A percentile compares a stretch with the other conserved stretches of the same genome.
Evolutionary conservation across 768 basidiomycete species (phyloP).

Genomic region (Macrocybe gigantea): DNA sequence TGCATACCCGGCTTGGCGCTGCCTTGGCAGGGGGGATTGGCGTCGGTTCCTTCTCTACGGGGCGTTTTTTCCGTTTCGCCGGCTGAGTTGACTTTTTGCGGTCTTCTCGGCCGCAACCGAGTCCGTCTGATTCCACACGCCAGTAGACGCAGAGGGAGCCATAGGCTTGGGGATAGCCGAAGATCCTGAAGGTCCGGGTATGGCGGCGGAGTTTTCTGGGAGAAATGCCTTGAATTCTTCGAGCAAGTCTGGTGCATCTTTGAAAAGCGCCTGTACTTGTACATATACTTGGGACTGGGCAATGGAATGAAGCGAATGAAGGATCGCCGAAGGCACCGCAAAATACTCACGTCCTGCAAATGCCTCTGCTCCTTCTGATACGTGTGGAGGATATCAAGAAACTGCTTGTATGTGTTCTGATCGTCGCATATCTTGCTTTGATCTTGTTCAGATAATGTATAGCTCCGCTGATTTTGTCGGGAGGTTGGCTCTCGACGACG

Average conservation of each 20-base stretch:
- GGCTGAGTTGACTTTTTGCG: constrained; percentile 39
- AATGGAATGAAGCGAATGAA: constrained; percentile 1
- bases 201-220: constrained; percentile 50
- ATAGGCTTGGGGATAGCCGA: constrained; percentile 46
- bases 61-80: constrained; percentile 56
- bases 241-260: constrained; percentile 73
- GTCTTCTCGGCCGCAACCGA: constrained; percentile 32
- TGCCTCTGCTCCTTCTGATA: constrained; percentile 82
- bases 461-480: constrained; percentile 84
- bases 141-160: constrained; percentile 30
- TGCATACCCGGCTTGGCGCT: constrained; percentile 39
- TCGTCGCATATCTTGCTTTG: constrained; percentile 86
- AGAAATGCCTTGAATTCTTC: constrained; percentile 80
- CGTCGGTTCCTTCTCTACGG: constrained; percentile 61
- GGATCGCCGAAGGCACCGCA: constrained; percentile 4
- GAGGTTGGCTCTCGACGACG: constrained; percentile 43
- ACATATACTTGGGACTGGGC: constrained; percentile 67
- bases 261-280: constrained; percentile 77
- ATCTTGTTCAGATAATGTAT: constrained; percentile 99
- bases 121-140: constrained; percentile 22
- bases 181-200: constrained; percentile 32
- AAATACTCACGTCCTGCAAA: constrained; percentile 58
- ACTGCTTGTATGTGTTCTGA: constrained; percentile 89
- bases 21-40: constrained; percentile 50
- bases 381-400: constrained; percentile 81